Conservation (phyloP, 306 rosid genomes). For the Acacia confusa region DNA sequence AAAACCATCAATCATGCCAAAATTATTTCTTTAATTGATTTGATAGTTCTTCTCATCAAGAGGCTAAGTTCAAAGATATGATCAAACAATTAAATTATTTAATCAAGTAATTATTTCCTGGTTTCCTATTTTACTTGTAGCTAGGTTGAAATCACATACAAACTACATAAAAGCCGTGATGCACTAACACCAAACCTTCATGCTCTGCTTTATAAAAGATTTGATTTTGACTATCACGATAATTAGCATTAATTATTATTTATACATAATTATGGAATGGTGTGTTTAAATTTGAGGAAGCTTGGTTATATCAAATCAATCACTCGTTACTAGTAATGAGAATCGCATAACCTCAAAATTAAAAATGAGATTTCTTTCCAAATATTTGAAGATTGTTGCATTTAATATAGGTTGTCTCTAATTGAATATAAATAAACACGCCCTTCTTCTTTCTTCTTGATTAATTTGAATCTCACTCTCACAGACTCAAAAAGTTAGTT, state of each 20-base stretch:
- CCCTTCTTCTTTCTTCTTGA: not conserved
- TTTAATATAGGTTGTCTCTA: constrained; percentile 29
- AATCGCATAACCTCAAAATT: constrained; percentile 31
- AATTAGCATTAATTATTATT: constrained; percentile 2
- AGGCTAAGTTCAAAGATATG: not conserved
- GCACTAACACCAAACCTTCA: constrained; percentile 33
- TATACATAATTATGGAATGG: constrained; percentile 10
- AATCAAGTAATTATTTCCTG: not conserved
- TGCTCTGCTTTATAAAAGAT: constrained; percentile 25
- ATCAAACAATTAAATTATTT: not conserved
- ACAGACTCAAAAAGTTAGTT: not conserved
- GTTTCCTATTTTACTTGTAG: constrained; percentile 26
- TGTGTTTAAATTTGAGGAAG: constrained; percentile 5
- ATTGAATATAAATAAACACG: constrained; percentile 41
- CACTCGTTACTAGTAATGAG: constrained; percentile 11
- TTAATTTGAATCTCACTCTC: constrained; percentile 9
- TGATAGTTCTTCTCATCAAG: not conserved
- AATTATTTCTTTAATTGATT: not conserved
- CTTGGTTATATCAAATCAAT: constrained; percentile 27
- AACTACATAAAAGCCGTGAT: constrained; percentile 41
- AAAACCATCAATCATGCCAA: not conserved
- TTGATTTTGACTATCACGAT: constrained; percentile 20
- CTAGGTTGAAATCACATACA: constrained; percentile 21
- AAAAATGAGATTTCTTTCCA: constrained; percentile 36
- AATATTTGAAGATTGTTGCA: constrained; percentile 26